Percentiles rank a stretch among this genome's conserved stretches.
Conservation (phyloP, 805 yeast genomes). For the Myxozyma monticola region DNA sequence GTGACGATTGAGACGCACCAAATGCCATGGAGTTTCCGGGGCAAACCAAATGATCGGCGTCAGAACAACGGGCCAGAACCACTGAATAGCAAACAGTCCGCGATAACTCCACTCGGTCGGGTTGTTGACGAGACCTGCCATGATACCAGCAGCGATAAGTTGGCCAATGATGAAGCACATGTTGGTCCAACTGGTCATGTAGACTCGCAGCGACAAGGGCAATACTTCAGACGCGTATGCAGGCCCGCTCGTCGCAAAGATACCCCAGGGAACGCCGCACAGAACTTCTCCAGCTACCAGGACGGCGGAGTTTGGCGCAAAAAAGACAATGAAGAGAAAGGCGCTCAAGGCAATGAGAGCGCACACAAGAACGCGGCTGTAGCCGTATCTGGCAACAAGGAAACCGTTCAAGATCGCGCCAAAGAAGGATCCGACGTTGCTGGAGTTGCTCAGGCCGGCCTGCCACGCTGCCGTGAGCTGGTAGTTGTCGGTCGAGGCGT, state of each 20-base stretch:
- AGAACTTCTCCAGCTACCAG: constrained; percentile 45
- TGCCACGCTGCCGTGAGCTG: constrained; percentile 37
- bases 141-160: constrained; percentile 54
- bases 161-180: constrained; percentile 60
- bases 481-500: constrained; percentile 5
- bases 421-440: constrained; percentile 46
- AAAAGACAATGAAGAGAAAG: constrained; percentile 50
- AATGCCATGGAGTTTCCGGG: constrained; percentile 31
- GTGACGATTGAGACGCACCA: constrained; percentile 9
- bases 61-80: constrained; percentile 54
- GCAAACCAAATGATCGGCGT: constrained; percentile 53
- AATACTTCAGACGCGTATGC: constrained; percentile 60
- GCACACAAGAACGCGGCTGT: constrained; percentile 45
- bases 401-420: constrained; percentile 50
- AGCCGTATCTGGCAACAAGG: constrained; percentile 49
- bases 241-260: constrained; percentile 53
- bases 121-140: constrained; percentile 40
- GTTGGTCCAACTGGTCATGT: constrained; percentile 52
- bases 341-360: constrained; percentile 41
- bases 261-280: constrained; percentile 53
- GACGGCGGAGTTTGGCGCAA: constrained; percentile 45
- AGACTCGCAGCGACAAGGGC: constrained; percentile 52
- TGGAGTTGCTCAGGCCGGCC: constrained; percentile 35
- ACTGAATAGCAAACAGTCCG: constrained; percentile 60
- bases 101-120: constrained; percentile 47